Evolutionary conservation across 2,329 filamentous ascomycete species (phyloP), one percentile per base, ranked within the genome.

Genomic region (Ophiostoma montium): DNA sequence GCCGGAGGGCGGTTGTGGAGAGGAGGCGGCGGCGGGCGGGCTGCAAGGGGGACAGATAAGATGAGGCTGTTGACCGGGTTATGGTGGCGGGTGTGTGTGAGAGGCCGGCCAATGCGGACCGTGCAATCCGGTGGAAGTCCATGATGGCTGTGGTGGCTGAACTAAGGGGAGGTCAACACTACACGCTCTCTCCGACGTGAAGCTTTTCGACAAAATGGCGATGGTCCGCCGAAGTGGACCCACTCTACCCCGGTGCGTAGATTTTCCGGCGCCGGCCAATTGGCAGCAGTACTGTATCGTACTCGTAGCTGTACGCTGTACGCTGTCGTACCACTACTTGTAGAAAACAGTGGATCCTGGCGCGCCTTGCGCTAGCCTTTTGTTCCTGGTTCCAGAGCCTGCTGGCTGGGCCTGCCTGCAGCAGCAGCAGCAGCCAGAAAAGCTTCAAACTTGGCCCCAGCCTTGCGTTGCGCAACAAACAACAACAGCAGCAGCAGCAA

Each of bases 241-340:
- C 36, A 32, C 43, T 36, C 41, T 49, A 49, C 42, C 19, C 19
- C 53, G 53, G 53, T 30, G 2, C 45, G 43, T 47, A n/a, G 23
- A 47, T 55, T 15, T 32, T 55, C 53, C 53, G 53, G 16, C 19
- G 23, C 39, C 39, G 39, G 15, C 23, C 39, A 23, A 42, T 42
- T 42, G 23, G 39, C 39, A 30, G 21, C 23, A 15, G 23, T 33
- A 33, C 5, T 33, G 10, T 11, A 3, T 33, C 12, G 31, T 41
- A 21, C 38, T 23, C 15, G 38, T 21, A 27, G 38, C 12, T 41
- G n/a, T 19, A 27, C 8, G 8, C 23, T 5, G 23, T 8, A 27
- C 5, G n/a, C n/a, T n/a, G n/a, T n/a, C n/a, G n/a, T n/a, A n/a
- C n/a, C n/a, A n/a, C n/a, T n/a, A n/a, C n/a, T n/a, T n/a, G n/a